Conservation (phyloP, 352 stramenopile species). For the Phytophthora sojae region DNA sequence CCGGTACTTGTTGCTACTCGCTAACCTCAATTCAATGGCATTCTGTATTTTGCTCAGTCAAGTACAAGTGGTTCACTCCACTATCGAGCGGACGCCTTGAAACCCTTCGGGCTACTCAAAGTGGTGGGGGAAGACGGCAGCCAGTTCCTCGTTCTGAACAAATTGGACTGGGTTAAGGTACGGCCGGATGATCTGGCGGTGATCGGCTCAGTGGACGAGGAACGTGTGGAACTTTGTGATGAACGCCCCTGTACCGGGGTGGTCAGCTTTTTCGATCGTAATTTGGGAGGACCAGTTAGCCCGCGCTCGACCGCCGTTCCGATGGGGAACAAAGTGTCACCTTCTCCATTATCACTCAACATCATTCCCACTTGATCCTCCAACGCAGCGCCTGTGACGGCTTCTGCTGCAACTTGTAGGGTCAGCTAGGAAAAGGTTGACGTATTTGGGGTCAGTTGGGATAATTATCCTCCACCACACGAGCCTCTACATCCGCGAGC, state of each 20-base stretch:
- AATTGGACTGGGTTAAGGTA: constrained; percentile 23
- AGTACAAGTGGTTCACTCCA: no score
- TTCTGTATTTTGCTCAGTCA: no score
- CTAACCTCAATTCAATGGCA: no score
- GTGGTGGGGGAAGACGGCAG: no score
- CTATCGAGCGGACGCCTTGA: constrained; percentile 8
- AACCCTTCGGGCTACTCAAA: constrained; percentile 24
- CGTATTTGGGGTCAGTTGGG: no score
- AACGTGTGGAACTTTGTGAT: constrained; percentile 13
- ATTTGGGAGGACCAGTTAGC: constrained; percentile 13
- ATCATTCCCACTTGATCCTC: background rate
- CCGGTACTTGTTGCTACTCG: no score
- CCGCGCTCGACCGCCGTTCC: background rate
- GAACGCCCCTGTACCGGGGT: constrained; percentile 23
- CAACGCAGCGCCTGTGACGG: no score
- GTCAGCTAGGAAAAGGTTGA: no score
- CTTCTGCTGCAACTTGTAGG: no score
- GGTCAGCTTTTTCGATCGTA: constrained; percentile 19
- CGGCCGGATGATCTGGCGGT: constrained; percentile 15
- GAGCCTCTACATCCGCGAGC: no score
- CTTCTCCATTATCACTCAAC: background rate
- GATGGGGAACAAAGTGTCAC: background rate
- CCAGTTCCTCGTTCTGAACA: constrained; percentile 12
- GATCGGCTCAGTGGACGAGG: constrained; percentile 13
- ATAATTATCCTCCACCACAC: no score